These are phyloP conservation scores for Colletotrichum nymphaeae DNA, from an alignment of 2,329 filamentous ascomycete species.

Conservation along the genomic window DNA sequence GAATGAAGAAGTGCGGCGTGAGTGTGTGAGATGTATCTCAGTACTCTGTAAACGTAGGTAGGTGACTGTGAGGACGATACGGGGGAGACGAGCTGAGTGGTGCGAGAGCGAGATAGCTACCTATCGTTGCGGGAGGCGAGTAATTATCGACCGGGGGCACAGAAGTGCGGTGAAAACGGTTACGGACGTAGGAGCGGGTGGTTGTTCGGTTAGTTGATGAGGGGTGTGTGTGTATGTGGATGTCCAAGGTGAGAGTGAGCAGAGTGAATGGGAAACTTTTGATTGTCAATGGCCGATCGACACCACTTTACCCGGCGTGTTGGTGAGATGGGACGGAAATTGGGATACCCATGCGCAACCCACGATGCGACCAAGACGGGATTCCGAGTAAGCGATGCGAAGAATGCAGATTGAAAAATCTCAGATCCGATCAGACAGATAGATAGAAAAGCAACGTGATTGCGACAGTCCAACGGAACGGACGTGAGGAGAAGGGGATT, in stretches of 20 bases:
- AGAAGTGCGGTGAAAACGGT: neutral
- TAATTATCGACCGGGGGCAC: neutral
- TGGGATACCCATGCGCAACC: neutral
- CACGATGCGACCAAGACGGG: neutral
- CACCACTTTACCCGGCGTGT: neutral
- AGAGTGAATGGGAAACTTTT: neutral
- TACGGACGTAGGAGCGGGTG: constrained; percentile 26
- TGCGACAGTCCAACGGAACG: neutral
- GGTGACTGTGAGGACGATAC: neutral
- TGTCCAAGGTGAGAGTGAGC: no score
- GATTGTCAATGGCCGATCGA: neutral
- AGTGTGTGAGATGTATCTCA: neutral
- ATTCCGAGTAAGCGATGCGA: neutral
- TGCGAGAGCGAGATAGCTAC: constrained; percentile 5
- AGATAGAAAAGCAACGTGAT: constrained; percentile 6
- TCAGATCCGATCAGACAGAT: constrained; percentile 9
- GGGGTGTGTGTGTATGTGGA: neutral
- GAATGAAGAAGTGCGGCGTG: neutral
- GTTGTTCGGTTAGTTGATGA: neutral
- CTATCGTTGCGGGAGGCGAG: constrained; percentile 3
- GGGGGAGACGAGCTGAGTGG: neutral
- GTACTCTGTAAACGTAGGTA: neutral
- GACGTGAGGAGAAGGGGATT: no score
- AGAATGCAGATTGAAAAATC: neutral
- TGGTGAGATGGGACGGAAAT: neutral